A percentile compares a stretch with the other conserved stretches of the same genome.
These are phyloP conservation scores for Ligustrum vulgare DNA, from an alignment of 257 asterid species.

Conservation along the genomic window DNA sequence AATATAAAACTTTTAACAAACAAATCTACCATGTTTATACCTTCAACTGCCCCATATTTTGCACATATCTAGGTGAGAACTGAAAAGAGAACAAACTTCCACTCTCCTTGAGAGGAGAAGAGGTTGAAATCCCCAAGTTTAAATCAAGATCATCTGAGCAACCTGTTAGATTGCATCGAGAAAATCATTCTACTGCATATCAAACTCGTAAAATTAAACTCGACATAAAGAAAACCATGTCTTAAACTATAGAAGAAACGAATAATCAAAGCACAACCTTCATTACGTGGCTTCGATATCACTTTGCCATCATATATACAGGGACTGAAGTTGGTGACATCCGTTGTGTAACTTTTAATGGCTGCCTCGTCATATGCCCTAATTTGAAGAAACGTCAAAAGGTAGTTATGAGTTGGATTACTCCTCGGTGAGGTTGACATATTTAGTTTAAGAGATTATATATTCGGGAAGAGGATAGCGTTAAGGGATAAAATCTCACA, in stretches of 20 bases:
- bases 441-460: slow-evolving; percentile 27
- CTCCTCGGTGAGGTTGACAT: slow-evolving; percentile 21
- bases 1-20: no score
- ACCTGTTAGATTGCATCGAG: slow-evolving; percentile 33
- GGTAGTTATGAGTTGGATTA: slow-evolving; percentile 32
- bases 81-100: slow-evolving; percentile 35
- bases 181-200: neutral
- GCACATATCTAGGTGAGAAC: slow-evolving; percentile 45
- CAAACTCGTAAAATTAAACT: neutral
- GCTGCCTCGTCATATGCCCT: slow-evolving; percentile 88
- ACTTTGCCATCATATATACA: slow-evolving; percentile 44
- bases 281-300: slow-evolving; percentile 25
- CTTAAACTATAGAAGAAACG: neutral
- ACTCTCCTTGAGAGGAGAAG: slow-evolving; percentile 43
- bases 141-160: slow-evolving; percentile 55
- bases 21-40: slow-evolving; percentile 19
- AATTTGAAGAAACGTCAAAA: slow-evolving; percentile 33
- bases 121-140: slow-evolving; percentile 64
- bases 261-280: slow-evolving; percentile 28
- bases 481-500: no score
- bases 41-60: slow-evolving; percentile 37
- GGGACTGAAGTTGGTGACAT: slow-evolving; percentile 69
- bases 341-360: slow-evolving; percentile 58
- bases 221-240: neutral
- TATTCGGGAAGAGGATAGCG: slow-evolving; percentile 22